Evolutionary conservation across 331 rosid species (phyloP), one percentile per base, ranked within the genome.

Genomic region (Pyrus hybrid): DNA sequence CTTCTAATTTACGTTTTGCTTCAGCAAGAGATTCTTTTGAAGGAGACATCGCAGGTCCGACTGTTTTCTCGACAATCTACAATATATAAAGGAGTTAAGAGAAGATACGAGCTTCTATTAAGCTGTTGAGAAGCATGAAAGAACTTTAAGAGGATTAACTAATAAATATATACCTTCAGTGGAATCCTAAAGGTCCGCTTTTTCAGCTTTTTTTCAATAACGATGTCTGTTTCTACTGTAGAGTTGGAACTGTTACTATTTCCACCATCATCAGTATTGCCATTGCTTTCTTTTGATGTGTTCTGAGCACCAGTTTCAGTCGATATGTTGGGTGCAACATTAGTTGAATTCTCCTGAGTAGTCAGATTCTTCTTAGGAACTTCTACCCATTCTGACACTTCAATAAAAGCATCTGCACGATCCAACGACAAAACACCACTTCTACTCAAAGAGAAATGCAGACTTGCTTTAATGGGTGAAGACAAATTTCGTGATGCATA

Each of bases 351-450:
- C 77, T 90, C 99, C 58, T 86, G 41, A 35, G 37, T n/a, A 37
- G 96, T 86, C 74, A 87, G 73, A 81, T 87, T 92, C 82, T 84
- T 90, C 74, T 61, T 87, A 60, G 92, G 96, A 82, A 94, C 90
- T 80, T 94, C 99, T 73, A 94, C 93, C 99, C 96, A 94, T 85
- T 94, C 99, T n/a, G 93, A 73, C 73, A 88, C 87, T 88, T 94
- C 99, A 70, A 94, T 75, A 70, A 92, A 87, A 72, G 99, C 97
- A 81, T 91, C 99, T 68, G 97, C 96, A 79, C 97, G 88, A 72
- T 94, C 99, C 81, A 94, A 84, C 77, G 95, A 90, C 76, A 94
- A 80, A 79, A 92, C 77, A 83, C 96, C 99, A 87, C 99, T 92
- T 85, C 95, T 87, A 78, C 97, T 91, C 75, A 94, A 88, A 81